Evolutionary conservation across 179 eudicot genomes (phyloP).

Genomic region (Silene coronaria): DNA sequence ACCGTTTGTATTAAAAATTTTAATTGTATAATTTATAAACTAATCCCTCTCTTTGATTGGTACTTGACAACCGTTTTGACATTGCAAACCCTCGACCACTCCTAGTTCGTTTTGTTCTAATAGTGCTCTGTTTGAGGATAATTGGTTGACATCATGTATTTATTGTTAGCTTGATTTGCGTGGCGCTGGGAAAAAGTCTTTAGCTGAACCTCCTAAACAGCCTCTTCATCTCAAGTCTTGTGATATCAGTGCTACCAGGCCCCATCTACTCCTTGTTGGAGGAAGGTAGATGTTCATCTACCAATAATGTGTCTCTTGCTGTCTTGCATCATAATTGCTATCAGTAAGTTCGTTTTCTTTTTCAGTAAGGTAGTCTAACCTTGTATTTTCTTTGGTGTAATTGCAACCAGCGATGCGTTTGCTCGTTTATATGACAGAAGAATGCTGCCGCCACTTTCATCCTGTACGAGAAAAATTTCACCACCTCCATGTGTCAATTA

Average conservation of each 20-base stretch:
- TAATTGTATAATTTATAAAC: background rate
- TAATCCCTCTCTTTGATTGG: background rate
- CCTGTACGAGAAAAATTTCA: constrained; percentile 52
- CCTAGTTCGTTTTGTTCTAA: background rate
- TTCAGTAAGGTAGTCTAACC: constrained; percentile 3
- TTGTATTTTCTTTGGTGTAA: constrained; percentile 8
- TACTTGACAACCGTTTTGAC: background rate
- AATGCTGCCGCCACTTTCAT: constrained; percentile 90
- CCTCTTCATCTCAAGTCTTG: constrained; percentile 72
- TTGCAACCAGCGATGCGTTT: constrained; percentile 79
- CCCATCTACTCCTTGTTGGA: constrained; percentile 92
- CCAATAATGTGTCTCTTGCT: background rate
- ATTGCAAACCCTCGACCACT: background rate
- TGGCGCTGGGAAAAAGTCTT: constrained; percentile 72
- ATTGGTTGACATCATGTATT: constrained; percentile 31
- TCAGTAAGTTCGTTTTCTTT: background rate
- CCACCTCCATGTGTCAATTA: constrained; percentile 91
- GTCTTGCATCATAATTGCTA: background rate
- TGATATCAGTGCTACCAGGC: constrained; percentile 77
- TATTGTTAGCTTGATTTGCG: constrained; percentile 87
- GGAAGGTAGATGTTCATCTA: constrained; percentile 61
- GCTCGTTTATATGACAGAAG: constrained; percentile 97
- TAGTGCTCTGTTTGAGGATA: constrained; percentile 9
- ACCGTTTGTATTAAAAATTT: too few species aligned
- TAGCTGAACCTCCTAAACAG: constrained; percentile 85